Evolutionary conservation across 2,329 filamentous ascomycete species (phyloP).

Genomic region (Fusarium duplospermum): DNA sequence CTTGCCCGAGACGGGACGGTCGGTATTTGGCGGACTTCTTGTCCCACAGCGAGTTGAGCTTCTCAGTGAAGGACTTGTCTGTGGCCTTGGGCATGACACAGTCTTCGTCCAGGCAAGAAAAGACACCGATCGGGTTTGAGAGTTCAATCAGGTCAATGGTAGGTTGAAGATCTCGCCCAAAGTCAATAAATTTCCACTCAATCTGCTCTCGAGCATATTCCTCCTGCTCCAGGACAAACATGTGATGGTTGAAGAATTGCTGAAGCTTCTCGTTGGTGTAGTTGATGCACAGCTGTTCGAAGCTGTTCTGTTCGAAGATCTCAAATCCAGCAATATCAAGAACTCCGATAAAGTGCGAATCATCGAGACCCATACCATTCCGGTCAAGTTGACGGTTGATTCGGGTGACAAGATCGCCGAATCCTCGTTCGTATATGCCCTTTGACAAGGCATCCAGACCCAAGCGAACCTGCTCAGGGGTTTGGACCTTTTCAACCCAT

Average conservation of each 20-base stretch:
- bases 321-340: conserved; percentile 99
- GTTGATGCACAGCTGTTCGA: conserved; percentile 99
- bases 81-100: conserved; percentile 99
- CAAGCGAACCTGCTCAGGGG: conserved; percentile 93
- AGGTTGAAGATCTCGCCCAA: conserved; percentile 94
- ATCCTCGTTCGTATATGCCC: conserved; percentile 96
- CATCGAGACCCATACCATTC: conserved; percentile 84
- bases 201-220: conserved; percentile 98
- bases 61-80: conserved; percentile 96
- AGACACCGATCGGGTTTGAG: conserved; percentile 97
- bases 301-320: conserved; percentile 98
- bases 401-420: conserved; percentile 89
- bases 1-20: conserved; percentile 86
- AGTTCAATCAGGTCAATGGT: conserved; percentile 98
- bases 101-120: conserved; percentile 97
- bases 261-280: conserved; percentile 99
- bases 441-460: conserved; percentile 92
- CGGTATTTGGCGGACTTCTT: conserved; percentile 95
- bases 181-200: conserved; percentile 99
- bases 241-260: conserved; percentile 99
- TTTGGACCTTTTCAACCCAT: conserved; percentile 99
- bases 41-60: conserved; percentile 96
- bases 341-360: conserved; percentile 96
- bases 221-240: conserved; percentile 99
- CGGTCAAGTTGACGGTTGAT: conserved; percentile 94